These are phyloP conservation scores for Aspergillus ustus DNA, from an alignment of 2,329 filamentous ascomycete species.

Conservation along the genomic window DNA sequence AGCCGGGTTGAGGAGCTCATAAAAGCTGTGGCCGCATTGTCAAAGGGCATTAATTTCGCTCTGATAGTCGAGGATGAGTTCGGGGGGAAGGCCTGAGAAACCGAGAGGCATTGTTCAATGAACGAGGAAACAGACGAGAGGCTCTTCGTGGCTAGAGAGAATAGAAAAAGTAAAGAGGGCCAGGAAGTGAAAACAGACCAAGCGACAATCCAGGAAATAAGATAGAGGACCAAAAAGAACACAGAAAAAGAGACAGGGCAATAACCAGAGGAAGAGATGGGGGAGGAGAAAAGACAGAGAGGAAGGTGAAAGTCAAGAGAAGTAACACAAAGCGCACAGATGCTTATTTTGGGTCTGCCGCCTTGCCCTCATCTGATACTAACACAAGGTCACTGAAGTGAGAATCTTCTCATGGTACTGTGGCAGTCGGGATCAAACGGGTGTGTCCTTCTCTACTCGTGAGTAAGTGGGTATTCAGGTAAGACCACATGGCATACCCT, in stretches of 20 bases:
- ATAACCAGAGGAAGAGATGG: background rate
- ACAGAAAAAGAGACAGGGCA: background rate
- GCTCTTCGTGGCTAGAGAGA: too few relatives aligned
- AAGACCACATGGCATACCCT: too few relatives aligned
- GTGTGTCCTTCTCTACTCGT: too few relatives aligned
- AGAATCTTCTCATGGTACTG: too few relatives aligned
- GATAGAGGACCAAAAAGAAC: background rate
- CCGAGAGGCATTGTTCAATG: background rate
- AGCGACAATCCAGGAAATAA: too few relatives aligned
- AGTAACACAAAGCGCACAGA: background rate
- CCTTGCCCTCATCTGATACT: too few relatives aligned
- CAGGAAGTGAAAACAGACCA: too few relatives aligned
- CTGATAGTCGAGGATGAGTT: background rate
- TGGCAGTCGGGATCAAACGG: too few relatives aligned
- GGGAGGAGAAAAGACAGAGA: background rate
- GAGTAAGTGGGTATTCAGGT: too few relatives aligned
- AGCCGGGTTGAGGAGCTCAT: background rate
- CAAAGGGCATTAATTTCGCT: background rate
- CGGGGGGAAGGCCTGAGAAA: background rate
- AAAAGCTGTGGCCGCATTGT: background rate
- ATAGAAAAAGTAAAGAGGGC: too few relatives aligned
- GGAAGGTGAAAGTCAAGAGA: background rate
- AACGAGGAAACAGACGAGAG: background rate
- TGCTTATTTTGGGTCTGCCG: background rate
- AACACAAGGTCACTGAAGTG: too few relatives aligned